Percentiles rank a stretch among this genome's conserved stretches.
These are phyloP conservation scores for Triticum timopheevii DNA, from an alignment of 176 grass and related monocot species.

Conservation along the genomic window DNA sequence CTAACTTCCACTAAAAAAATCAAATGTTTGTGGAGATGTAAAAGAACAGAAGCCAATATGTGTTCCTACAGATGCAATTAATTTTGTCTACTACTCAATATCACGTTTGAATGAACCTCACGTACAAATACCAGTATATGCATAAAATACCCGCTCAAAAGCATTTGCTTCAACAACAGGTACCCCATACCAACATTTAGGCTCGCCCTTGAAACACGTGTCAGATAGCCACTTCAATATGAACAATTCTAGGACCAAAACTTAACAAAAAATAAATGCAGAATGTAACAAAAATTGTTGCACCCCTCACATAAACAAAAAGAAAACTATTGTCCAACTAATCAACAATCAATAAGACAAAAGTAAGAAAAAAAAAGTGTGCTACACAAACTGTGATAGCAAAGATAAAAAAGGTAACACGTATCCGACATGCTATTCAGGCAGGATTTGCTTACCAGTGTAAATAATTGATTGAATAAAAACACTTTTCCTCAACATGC, in stretches of 20 bases:
- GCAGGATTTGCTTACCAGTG: too few species aligned
- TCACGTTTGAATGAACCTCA: background rate
- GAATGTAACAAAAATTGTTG: too few species aligned
- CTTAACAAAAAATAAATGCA: background rate
- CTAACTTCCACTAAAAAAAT: background rate
- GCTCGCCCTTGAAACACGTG: conserved; percentile 72
- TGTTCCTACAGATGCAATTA: background rate
- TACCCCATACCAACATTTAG: conserved; percentile 92
- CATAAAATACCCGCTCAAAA: conserved; percentile 77
- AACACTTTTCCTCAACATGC: too few species aligned
- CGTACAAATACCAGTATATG: background rate
- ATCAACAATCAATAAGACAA: too few species aligned
- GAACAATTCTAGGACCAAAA: conserved; percentile 5
- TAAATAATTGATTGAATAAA: too few species aligned
- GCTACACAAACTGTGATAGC: too few species aligned
- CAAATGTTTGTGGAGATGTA: background rate
- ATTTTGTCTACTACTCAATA: background rate
- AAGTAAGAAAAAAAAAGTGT: too few species aligned
- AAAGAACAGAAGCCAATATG: background rate
- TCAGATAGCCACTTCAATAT: conserved; percentile 16
- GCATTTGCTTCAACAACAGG: conserved; percentile 70
- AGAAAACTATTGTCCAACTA: too few species aligned
- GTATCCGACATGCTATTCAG: too few species aligned
- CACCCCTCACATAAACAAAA: too few species aligned
- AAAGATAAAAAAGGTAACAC: too few species aligned